Base-by-base conservation (phyloP, 805 yeast genomes). In the Nakazawaea peltata region DNA sequence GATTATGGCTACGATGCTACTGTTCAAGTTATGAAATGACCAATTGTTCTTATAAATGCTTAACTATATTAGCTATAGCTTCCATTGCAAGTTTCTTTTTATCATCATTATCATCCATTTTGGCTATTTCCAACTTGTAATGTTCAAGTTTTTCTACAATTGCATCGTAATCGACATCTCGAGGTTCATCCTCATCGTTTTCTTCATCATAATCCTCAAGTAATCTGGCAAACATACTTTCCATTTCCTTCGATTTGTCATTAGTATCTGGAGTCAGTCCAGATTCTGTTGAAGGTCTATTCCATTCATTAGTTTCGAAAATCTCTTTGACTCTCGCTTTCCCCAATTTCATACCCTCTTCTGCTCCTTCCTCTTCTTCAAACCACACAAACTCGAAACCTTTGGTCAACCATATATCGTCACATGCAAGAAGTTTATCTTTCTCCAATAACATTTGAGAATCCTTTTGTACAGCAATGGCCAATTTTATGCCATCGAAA, bases 261-360 rank as follows among this genome's bases (percentile, higher is more conserved):
- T n/a, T n/a, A n/a, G n/a, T n/a, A n/a, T n/a, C n/a, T 17, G 31
- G 10, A 17, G 24, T 8, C 28, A 9, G 7, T 7, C 36, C 19
- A 21, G 24, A 17, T 16, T 14, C 4, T 51, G 51, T 30, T 50
- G 37, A 24, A n/a, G n/a, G n/a, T n/a, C 47, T 48, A 14, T 45
- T 44, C 77, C 77, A 71, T 23, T 63, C 67, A 37, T 64, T 67
- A 4, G 62, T 52, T 23, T 67, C 60, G 8, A 71, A 37, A 1
- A 67, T 41, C 37, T 69, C 74, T 10, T 40, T 37, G 2, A 71
- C 34, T 32, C 75, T 39, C 32, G 56, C 61, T 32, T 46, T 54
- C 0, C 75, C 75, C 47, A 33, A 30, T 59, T 41, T 63, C 65
- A 41, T 60, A 15, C 23, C 33, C 3, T 19, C 24, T 10, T 32